phyloP scores from a whole-genome alignment of 441 rosid genomes.

The Flueggea neowawraea region DNA sequence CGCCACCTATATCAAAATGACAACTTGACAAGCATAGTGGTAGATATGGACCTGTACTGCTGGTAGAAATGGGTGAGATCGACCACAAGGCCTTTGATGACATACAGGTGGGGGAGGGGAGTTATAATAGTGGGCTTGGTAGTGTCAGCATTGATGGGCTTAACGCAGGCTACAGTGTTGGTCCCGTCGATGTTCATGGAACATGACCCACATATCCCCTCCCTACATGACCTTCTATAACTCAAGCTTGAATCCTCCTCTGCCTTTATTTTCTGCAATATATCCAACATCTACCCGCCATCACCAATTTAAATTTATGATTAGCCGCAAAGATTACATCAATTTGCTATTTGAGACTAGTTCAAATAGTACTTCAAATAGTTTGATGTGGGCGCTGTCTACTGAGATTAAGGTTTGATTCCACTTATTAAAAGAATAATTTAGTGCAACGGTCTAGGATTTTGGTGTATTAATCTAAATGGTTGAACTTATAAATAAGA shows the following conservation, averaged over 20 bases:
- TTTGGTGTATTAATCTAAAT: no score
- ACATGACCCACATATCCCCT: constrained; percentile 79
- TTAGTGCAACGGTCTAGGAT: no score
- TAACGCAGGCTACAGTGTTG: constrained; percentile 62
- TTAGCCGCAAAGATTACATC: no score
- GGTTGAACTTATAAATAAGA: no score
- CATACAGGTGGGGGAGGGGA: constrained; percentile 66
- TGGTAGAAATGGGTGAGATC: constrained; percentile 67
- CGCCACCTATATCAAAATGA: no score
- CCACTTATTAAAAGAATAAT: no score
- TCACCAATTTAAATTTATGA: not conserved
- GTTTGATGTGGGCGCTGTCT: no score
- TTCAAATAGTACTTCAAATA: no score
- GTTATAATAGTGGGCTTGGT: constrained; percentile 41
- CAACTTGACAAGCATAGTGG: no score
- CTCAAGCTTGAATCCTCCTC: constrained; percentile 54
- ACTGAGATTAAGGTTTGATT: no score
- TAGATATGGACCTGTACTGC: constrained; percentile 16
- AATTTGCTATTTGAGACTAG: no score
- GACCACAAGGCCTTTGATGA: constrained; percentile 47
- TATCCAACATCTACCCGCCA: constrained; percentile 52
- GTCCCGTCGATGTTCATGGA: constrained; percentile 67
- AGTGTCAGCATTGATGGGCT: constrained; percentile 44
- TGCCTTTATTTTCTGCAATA: constrained; percentile 58
- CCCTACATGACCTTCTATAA: constrained; percentile 63